Evolutionary conservation across 257 asterid genomes (phyloP), one percentile per base, ranked within the genome.

Genomic region (Nicotiana knightiana): DNA sequence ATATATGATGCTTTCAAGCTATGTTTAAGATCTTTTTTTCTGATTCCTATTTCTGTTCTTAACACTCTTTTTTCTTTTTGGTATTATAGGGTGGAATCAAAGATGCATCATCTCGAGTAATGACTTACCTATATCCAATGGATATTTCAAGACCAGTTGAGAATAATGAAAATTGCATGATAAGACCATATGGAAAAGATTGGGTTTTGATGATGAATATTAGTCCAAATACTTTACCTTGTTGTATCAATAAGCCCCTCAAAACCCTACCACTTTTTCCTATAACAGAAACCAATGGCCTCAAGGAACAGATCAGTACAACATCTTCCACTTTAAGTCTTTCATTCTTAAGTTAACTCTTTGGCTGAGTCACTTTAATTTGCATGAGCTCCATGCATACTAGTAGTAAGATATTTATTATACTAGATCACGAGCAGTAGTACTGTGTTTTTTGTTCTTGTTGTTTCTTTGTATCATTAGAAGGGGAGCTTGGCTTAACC

Each of bases 201-300:
- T 73, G 63, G 79, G 16, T 73, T 39, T 30, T 73, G 63, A 73
- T 73, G 79, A 73, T 73, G 79, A 48, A 73, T 8, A 15, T 51
- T 48, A 73, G 4, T 51, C 79, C 79, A 0, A 6, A 48, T 73
- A 48, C 53, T 15, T 26, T 51, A 73, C 43, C 79, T 48, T 73
- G 35, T 26, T 13, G 2, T 51, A 39, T 48, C 43, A 53, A 73
- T 48, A 54, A 39, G 26, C 43, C 79, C 63, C 79, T 73, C 79
- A 73, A 51, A 48, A 73, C 79, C 46, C 79, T 73, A 73, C 63
- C 63, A 51, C 79, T 73, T 48, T 73, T 73, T 15, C 79, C 79
- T 13, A 73, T 51, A 48, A 73, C 39, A 3, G 48, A 58, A 46
- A 73, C 79, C 4, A 6, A 51, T 73, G 62, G 11, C 63, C 46